phyloP scores from a whole-genome alignment of 73 alveolate species.

The Diophrys sp. region DNA sequence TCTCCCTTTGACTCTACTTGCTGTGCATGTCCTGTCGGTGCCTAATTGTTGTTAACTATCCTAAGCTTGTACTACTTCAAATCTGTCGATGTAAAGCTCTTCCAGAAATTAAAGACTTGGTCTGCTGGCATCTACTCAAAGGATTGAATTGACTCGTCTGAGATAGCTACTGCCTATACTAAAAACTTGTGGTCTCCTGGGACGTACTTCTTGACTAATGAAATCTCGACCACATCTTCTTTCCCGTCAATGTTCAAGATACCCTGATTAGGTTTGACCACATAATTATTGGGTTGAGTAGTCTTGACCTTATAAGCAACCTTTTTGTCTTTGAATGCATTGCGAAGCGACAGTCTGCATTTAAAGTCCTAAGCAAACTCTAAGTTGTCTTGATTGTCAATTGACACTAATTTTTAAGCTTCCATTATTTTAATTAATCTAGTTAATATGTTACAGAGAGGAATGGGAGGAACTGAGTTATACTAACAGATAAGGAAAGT shows the following conservation, averaged over 20 bases:
- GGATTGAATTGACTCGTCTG: background rate
- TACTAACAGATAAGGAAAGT: too few species aligned
- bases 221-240: background rate
- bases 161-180: background rate
- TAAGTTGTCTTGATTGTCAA: background rate
- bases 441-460: too few species aligned
- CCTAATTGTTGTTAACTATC: background rate
- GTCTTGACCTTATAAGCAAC: conserved; percentile 57
- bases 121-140: background rate
- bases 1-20: too few species aligned
- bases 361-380: background rate
- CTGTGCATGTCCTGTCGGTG: too few species aligned
- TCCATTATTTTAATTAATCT: too few species aligned
- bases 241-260: background rate
- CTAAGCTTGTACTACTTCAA: background rate
- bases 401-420: background rate
- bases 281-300: conserved; percentile 51
- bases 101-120: background rate
- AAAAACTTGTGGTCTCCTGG: background rate
- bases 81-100: background rate
- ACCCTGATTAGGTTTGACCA: conserved; percentile 61
- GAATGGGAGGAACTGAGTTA: too few species aligned
- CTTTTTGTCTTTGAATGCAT: background rate
- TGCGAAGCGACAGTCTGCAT: background rate
- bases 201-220: background rate